These are phyloP conservation scores for Colletotrichum karsti DNA, from an alignment of 2,329 filamentous ascomycete genomes.

Conservation along the genomic window DNA sequence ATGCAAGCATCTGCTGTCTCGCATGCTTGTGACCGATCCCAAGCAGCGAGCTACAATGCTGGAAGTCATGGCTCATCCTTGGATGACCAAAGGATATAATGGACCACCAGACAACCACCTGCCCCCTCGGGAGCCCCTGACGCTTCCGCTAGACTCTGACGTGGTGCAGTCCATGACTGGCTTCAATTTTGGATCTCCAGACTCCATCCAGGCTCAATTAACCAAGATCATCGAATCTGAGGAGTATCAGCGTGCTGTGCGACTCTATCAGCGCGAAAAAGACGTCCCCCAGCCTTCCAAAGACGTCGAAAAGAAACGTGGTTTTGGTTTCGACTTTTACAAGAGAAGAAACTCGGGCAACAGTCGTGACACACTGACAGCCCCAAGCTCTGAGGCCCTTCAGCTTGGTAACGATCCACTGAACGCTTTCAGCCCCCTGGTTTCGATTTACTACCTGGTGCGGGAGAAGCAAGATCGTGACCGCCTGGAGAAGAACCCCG, in stretches of 20 bases:
- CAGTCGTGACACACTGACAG: conserved; percentile 86
- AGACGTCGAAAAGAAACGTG: conserved; percentile 83
- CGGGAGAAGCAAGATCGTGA: conserved; percentile 92
- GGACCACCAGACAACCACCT: conserved; percentile 89
- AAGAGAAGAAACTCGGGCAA: conserved; percentile 90
- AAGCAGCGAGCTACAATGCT: conserved; percentile 84
- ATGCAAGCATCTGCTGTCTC: conserved; percentile 89
- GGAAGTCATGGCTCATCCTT: conserved; percentile 94
- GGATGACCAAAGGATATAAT: conserved; percentile 93
- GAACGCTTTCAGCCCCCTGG: conserved; percentile 90
- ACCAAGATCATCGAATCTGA: conserved; percentile 90
- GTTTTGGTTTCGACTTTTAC: conserved; percentile 95
- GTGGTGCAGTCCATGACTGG: conserved; percentile 95
- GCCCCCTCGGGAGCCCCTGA: conserved; percentile 83
- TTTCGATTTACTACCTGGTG: conserved; percentile 97
- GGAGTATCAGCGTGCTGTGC: conserved; percentile 89
- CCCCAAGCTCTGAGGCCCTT: conserved; percentile 86
- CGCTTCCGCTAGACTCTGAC: conserved; percentile 81
- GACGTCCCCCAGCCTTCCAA: conserved; percentile 65
- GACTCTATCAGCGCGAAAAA: conserved; percentile 73
- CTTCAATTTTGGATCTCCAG: conserved; percentile 93
- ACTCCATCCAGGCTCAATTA: conserved; percentile 83
- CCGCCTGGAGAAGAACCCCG: conserved; percentile 55
- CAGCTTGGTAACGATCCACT: conserved; percentile 85
- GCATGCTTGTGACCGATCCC: conserved; percentile 96